These are phyloP conservation scores for Lathyrus tuberosus DNA, from an alignment of 306 rosid species.

Conservation along the genomic window DNA sequence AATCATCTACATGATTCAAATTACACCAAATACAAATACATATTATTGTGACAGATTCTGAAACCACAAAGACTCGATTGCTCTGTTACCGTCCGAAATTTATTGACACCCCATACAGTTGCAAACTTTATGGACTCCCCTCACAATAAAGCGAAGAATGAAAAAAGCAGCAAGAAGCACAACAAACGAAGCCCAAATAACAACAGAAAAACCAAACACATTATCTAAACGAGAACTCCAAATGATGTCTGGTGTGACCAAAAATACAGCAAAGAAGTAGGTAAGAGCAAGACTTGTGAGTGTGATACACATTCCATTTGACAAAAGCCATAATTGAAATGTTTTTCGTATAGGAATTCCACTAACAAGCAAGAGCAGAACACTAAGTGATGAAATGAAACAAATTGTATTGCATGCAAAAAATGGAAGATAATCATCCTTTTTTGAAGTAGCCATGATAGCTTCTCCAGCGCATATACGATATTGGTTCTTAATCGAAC, in stretches of 20 bases:
- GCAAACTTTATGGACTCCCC: not conserved
- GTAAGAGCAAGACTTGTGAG: not conserved
- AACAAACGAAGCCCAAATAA: not conserved
- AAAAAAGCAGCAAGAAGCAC: not conserved
- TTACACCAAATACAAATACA: too few relatives aligned
- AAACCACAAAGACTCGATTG: too few relatives aligned
- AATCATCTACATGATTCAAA: too few relatives aligned
- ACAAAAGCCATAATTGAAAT: conserved; percentile 5
- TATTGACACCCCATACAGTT: too few relatives aligned
- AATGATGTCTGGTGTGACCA: not conserved
- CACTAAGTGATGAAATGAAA: conserved; percentile 4
- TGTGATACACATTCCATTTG: not conserved
- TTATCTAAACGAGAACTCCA: not conserved
- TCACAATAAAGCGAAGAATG: not conserved
- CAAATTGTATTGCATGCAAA: conserved; percentile 1
- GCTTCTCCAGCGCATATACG: not conserved
- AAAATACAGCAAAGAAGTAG: not conserved
- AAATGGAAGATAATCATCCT: rapidly evolving
- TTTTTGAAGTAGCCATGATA: not conserved
- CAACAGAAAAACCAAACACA: not conserved
- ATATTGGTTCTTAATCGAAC: rapidly evolving
- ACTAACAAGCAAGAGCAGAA: conserved; percentile 24
- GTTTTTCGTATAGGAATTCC: conserved; percentile 8
- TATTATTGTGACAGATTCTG: too few relatives aligned
- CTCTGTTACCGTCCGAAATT: not conserved